phyloP scores from a whole-genome alignment of 345 rosid species.

The Odontarrhena argentea region DNA sequence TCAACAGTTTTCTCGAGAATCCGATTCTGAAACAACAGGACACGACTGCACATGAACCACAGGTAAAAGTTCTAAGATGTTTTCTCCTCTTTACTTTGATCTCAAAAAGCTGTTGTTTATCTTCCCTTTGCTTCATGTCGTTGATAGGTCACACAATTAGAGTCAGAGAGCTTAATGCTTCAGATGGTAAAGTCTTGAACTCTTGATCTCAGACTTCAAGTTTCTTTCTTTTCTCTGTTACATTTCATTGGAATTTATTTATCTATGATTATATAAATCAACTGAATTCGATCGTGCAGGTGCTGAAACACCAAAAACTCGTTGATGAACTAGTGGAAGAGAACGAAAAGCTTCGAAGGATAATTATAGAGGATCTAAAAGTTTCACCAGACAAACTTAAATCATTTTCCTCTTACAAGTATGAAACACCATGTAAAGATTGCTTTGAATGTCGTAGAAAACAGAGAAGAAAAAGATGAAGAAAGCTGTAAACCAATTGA shows the following conservation, averaged over 20 bases:
- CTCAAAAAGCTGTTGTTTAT: neutral
- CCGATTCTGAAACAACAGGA: constrained; percentile 61
- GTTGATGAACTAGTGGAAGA: constrained; percentile 79
- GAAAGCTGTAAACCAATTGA: constrained; percentile 24
- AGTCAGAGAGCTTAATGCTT: constrained; percentile 74
- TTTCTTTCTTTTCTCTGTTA: constrained; percentile 21
- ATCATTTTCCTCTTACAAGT: constrained; percentile 45
- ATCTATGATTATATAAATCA: neutral
- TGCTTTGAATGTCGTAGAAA: constrained; percentile 93
- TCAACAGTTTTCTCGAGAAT: constrained; percentile 64
- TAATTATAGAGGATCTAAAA: constrained; percentile 80
- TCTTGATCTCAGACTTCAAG: constrained; percentile 3
- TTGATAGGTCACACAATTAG: constrained; percentile 60
- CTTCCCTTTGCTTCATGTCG: neutral
- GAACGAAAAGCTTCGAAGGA: constrained; percentile 71
- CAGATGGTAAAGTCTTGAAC: constrained; percentile 66
- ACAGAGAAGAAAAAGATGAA: constrained; percentile 61
- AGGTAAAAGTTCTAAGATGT: constrained; percentile 4
- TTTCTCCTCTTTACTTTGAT: constrained; percentile 43
- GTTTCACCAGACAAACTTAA: constrained; percentile 69
- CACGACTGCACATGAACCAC: constrained; percentile 43
- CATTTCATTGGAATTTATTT: constrained; percentile 5
- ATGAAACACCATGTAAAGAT: constrained; percentile 55
- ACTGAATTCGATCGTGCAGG: constrained; percentile 44
- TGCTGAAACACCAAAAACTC: constrained; percentile 77